Evolutionary conservation across 2,329 filamentous ascomycete genomes (phyloP), one percentile per base, ranked within the genome.

Genomic region (Magnaporthiopsis rhizophila): DNA sequence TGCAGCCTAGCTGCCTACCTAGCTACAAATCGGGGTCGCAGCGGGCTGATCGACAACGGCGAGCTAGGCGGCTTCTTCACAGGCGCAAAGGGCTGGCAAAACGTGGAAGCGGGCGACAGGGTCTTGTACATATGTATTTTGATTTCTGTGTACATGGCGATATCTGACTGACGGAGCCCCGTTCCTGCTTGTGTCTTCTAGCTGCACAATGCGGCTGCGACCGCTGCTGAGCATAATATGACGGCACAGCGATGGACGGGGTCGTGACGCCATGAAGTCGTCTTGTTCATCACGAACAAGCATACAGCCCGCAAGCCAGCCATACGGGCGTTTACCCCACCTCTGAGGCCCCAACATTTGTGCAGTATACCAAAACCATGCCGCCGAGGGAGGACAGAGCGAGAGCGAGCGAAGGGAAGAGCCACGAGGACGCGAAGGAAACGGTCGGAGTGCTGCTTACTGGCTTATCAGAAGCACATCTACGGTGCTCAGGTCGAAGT

Each of bases 391-490:
- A 28, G 21, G 45, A 21, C 45, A 53, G 21, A 11, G 45, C 45
- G 45, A 53, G 15, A 53, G 15, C 30, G 30, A 5, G 30, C 30
- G 30, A 30, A 30, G 21, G 45, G 45, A 21, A 24, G 13, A 53
- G 45, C 45, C 45, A 53, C 21, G 8, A n/a, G 21, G 45, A 53
- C 45, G 45, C 45, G 45, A 63, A 64, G 38, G 62, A 64, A 53
- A 28, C 30, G 62, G 32, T 21, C 21, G 66, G 66, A 63, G 65
- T 72, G 88, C 93, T 72, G 88, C 93, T 90, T 96, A 98, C 95
- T 99, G 95, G 87, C 92, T 98, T 73, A 99, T 97, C 69, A 99
- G 83, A 64, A 99, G 89, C 71, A 99, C 90, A 75, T 99, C 95
- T 69, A 99, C 93, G 1, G 92, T 97, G 78, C 94, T 97, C 26